These are phyloP conservation scores for Lupinus albus DNA, from an alignment of 306 rosid genomes.

Conservation along the genomic window DNA sequence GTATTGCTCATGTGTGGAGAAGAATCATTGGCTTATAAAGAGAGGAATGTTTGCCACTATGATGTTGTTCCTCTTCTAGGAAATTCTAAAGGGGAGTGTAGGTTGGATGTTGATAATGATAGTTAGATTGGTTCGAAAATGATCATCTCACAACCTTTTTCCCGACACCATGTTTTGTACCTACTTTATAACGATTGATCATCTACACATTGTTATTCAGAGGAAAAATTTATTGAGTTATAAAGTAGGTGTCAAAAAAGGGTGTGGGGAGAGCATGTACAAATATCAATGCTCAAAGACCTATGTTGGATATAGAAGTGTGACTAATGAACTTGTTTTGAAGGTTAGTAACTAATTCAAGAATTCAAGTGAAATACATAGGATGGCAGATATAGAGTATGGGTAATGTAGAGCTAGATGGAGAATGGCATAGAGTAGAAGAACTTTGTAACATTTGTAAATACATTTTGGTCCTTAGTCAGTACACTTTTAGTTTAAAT, in stretches of 20 bases:
- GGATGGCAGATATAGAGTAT: neutral
- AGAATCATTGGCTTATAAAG: slow-evolving; percentile 22
- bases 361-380: slow-evolving; percentile 4
- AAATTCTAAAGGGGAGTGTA: slow-evolving; percentile 49
- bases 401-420: neutral
- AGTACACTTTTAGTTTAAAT: neutral
- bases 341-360: slow-evolving; percentile 2
- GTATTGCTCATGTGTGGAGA: slow-evolving; percentile 47
- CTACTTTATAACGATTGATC: too few species aligned
- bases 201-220: too few species aligned
- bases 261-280: too few species aligned
- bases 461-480: neutral
- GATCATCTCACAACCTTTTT: too few species aligned
- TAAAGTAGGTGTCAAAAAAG: too few species aligned
- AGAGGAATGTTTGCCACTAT: slow-evolving; percentile 33
- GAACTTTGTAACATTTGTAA: slow-evolving; percentile 1
- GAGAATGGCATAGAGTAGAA: neutral
- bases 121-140: slow-evolving; percentile 3
- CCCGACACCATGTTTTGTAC: too few species aligned
- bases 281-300: too few species aligned
- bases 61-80: slow-evolving; percentile 58
- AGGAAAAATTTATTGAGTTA: too few species aligned
- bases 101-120: slow-evolving; percentile 41
- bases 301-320: neutral
- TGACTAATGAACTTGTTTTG: neutral